Conservation (phyloP, 305 asterid species). For the Salvia sclarea region DNA sequence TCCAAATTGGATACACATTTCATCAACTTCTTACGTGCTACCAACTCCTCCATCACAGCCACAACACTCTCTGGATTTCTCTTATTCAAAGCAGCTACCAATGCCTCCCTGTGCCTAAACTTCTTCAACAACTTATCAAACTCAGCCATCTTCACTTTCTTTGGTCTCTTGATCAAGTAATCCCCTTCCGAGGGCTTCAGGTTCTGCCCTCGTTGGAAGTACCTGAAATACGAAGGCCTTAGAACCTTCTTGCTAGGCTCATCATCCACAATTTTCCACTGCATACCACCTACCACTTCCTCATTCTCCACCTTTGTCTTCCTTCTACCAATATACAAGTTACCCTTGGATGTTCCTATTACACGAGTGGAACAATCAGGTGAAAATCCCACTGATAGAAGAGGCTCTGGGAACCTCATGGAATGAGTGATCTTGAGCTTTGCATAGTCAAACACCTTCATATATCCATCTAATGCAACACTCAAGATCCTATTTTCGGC, state of each 20-base stretch:
- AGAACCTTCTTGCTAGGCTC: slow-evolving; percentile 49
- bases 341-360: slow-evolving; percentile 78
- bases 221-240: slow-evolving; percentile 79
- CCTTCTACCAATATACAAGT: slow-evolving; percentile 65
- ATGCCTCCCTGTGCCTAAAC: slow-evolving; percentile 80
- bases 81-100: slow-evolving; percentile 55
- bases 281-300: slow-evolving; percentile 36
- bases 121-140: slow-evolving; percentile 78
- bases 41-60: slow-evolving; percentile 92
- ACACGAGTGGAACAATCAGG: slow-evolving; percentile 77
- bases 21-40: slow-evolving; percentile 74
- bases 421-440: slow-evolving; percentile 79
- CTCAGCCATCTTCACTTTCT: slow-evolving; percentile 67
- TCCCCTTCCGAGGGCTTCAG: slow-evolving; percentile 71
- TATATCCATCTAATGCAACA: slow-evolving; percentile 80
- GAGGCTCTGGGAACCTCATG: slow-evolving; percentile 79
- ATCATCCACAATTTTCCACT: slow-evolving; percentile 46
- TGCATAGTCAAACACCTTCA: slow-evolving; percentile 88
- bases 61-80: slow-evolving; percentile 61
- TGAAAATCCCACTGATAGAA: slow-evolving; percentile 72
- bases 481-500: slow-evolving; percentile 70
- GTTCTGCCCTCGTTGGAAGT: slow-evolving; percentile 79
- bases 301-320: slow-evolving; percentile 45
- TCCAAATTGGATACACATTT: slow-evolving; percentile 71
- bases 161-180: slow-evolving; percentile 58